A percentile compares a stretch with the other conserved stretches of the same genome.
Evolutionary conservation across 2,329 filamentous ascomycete species (phyloP).

Genomic region (Colletotrichum theobromicola): DNA sequence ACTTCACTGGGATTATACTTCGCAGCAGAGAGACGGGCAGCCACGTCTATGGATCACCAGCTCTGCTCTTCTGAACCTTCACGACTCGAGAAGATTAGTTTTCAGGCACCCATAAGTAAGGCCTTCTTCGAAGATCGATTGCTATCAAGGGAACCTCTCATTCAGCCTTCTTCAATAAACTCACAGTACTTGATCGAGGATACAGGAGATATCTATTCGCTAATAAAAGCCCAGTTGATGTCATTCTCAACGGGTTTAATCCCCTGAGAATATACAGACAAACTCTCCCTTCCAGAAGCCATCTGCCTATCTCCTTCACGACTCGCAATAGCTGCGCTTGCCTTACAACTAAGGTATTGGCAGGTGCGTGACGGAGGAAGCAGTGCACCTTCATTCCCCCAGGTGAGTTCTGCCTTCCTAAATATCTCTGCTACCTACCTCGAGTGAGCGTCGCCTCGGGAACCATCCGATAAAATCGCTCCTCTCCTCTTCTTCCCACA

Average conservation of each 20-base stretch:
- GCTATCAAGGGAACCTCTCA: background rate
- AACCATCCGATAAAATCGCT: background rate
- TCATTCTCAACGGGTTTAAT: background rate
- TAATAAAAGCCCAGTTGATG: background rate
- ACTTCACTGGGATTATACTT: background rate
- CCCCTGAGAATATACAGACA: background rate
- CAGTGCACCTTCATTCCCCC: background rate
- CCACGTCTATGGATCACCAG: background rate
- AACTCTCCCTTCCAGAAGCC: background rate
- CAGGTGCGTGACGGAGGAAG: background rate
- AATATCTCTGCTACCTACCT: background rate
- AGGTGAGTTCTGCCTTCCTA: background rate
- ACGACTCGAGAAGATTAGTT: background rate
- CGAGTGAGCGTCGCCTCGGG: background rate
- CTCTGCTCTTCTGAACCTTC: background rate
- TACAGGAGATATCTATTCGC: rapidly evolving
- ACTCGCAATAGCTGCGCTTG: background rate
- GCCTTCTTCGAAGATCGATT: background rate
- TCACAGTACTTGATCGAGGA: background rate
- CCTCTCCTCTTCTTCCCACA: background rate
- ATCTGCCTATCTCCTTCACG: background rate
- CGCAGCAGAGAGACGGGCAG: background rate
- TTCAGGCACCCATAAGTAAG: background rate
- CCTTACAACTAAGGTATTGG: background rate
- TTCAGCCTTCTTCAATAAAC: background rate